A percentile compares a stretch with the other conserved stretches of the same genome.
These are phyloP conservation scores for Pseudopyricularia cyperi DNA, from an alignment of 2,329 filamentous ascomycete species.

Conservation along the genomic window DNA sequence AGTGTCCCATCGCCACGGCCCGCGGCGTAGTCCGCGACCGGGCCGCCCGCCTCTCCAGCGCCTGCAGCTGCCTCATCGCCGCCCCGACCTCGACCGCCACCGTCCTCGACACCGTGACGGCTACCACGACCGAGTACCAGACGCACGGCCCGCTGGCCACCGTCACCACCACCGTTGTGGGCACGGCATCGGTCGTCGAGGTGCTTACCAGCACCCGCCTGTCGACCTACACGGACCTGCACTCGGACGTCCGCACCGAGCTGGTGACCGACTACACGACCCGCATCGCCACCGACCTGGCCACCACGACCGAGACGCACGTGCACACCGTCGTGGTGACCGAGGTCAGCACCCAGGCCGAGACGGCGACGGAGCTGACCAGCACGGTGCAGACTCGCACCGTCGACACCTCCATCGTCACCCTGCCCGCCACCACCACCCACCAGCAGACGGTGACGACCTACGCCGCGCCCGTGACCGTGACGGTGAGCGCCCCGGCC, in stretches of 20 bases:
- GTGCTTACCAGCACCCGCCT: not conserved
- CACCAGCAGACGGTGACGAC: not conserved
- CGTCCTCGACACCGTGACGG: not conserved
- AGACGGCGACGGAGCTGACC: not conserved
- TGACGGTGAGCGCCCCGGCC: not conserved
- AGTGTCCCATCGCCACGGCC: not conserved
- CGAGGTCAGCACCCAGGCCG: not conserved
- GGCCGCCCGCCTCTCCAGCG: conserved; percentile 11
- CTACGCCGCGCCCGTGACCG: not conserved
- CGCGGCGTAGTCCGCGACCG: not conserved
- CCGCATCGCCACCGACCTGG: not conserved
- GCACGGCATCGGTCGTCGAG: not conserved
- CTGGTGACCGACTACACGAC: not conserved
- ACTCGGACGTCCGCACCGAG: not conserved
- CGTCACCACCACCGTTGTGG: not conserved
- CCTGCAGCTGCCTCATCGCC: conserved; percentile 13
- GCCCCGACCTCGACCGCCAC: conserved; percentile 7
- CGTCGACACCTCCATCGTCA: not conserved
- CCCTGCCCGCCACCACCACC: not conserved
- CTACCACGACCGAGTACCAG: not conserved
- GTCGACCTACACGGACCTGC: not conserved
- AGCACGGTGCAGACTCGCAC: not conserved
- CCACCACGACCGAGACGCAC: conserved; percentile 1
- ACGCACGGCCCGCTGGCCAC: not conserved
- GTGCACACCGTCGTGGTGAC: not conserved